Evolutionary conservation across 768 basidiomycete species (phyloP), one percentile per base, ranked within the genome.

Genomic region (Lentinula sp.): DNA sequence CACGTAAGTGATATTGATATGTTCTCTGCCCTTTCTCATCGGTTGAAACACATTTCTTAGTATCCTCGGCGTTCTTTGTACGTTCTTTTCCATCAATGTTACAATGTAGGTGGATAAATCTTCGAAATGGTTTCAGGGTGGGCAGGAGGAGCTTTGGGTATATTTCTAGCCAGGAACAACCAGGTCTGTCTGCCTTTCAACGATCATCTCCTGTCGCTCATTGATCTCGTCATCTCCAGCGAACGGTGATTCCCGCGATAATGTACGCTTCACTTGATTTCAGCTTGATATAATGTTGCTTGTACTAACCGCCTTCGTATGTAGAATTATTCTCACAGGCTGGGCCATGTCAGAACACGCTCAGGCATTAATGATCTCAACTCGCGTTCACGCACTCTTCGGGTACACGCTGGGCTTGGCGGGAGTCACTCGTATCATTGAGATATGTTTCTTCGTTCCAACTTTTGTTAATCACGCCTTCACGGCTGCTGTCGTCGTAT

Each of bases 311-410:
- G 21, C 34, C 23, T 31, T 23, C 6, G 4, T 62, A 13, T 43
- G 39, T 62, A 93, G 89, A 52, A 88, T 95, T 64, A 86, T 93
- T 61, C 77, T 97, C 61, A 97, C 95, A 0, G 95, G 95, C 5
- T 96, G 91, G 87, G 94, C 88, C 0, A 95, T 97, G 91, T 89
- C 90, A 0, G 86, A 91, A 48, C 95, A 97, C 65, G 84, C 84
- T 0, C 95, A 98, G 75, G 85, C 84, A 4, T 78, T 94, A 53
- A 87, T 86, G 84, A 77, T 95, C 42, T 93, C 93, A 0, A 91
- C 93, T 1, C 86, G 85, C 76, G 92, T 92, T 57, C 94, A 96
- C 68, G 79, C 81, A 0, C 78, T 87, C 62, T 96, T 96, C 64
- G 95, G 95, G n/a, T 80, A 84, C 64, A 88, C 89, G 0, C 82